phyloP scores from a whole-genome alignment of 2,329 filamentous ascomycete species.

The Leptographium procerum region DNA sequence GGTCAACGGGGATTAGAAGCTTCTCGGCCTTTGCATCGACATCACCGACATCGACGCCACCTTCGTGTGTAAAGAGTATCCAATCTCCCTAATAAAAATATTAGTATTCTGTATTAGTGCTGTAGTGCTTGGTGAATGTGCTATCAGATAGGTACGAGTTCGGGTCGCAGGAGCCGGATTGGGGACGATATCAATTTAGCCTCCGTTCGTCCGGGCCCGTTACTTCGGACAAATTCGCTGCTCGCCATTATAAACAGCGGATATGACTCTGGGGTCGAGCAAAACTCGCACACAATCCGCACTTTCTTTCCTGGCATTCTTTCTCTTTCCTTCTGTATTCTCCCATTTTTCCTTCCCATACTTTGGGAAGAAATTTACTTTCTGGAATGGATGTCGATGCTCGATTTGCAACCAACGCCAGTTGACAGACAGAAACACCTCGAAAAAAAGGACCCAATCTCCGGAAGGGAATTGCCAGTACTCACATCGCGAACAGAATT shows the following conservation, averaged over 20 bases:
- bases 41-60: slow-evolving; percentile 98
- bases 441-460: not conserved
- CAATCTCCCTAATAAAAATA: slow-evolving; percentile 67
- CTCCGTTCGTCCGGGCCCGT: slow-evolving; percentile 30
- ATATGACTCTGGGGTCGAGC: not conserved
- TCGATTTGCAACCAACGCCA: not conserved
- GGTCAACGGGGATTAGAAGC: slow-evolving; percentile 92
- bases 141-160: not conserved
- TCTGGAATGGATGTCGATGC: not conserved
- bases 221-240: not conserved
- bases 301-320: not conserved
- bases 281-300: not conserved
- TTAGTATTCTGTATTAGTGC: not conserved
- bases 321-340: not conserved
- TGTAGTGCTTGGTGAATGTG: not conserved
- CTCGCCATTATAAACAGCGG: not conserved
- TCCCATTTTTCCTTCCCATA: not conserved
- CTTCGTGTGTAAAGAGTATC: slow-evolving; percentile 99
- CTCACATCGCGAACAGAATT: slow-evolving; percentile 98
- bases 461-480: slow-evolving; percentile 16
- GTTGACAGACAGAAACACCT: not conserved
- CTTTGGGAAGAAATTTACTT: too few relatives aligned
- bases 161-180: slow-evolving; percentile 13
- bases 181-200: slow-evolving; percentile 25
- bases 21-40: slow-evolving; percentile 98